Evolutionary conservation across 768 basidiomycete genomes (phyloP).

Genomic region (Xanthoconium purpureum): DNA sequence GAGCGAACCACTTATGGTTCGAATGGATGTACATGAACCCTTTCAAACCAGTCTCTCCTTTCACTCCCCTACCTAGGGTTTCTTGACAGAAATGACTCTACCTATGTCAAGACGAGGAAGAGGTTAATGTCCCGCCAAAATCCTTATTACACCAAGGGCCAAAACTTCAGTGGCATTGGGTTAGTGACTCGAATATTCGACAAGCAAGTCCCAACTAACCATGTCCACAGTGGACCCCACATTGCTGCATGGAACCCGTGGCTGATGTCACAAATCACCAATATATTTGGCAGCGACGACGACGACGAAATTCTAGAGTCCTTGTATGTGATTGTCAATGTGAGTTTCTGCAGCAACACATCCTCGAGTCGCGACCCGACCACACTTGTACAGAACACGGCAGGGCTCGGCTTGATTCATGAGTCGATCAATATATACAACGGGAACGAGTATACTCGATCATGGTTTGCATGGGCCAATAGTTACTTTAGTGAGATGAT

Average conservation of each 20-base stretch:
- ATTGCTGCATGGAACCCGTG: slow-evolving; percentile 71
- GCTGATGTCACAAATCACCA: slow-evolving; percentile 80
- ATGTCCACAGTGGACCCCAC: slow-evolving; percentile 60
- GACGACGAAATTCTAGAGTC: slow-evolving; percentile 63
- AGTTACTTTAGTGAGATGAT: slow-evolving; percentile 84
- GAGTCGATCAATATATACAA: slow-evolving; percentile 69
- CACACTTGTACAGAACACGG: slow-evolving; percentile 53
- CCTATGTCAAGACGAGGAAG: slow-evolving; percentile 64
- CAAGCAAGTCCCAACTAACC: not conserved
- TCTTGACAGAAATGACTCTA: slow-evolving; percentile 53
- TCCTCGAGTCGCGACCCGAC: not conserved
- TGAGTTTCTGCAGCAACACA: slow-evolving; percentile 32
- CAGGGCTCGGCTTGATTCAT: slow-evolving; percentile 73
- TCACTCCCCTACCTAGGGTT: slow-evolving; percentile 80
- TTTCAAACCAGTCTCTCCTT: slow-evolving; percentile 54
- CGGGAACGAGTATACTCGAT: slow-evolving; percentile 54
- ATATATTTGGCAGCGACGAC: slow-evolving; percentile 71
- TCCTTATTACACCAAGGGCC: slow-evolving; percentile 67
- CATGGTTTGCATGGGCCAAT: slow-evolving; percentile 84
- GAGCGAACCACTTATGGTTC: slow-evolving; percentile 22
- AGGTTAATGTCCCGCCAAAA: slow-evolving; percentile 59
- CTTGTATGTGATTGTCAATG: slow-evolving; percentile 66
- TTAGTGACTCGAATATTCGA: slow-evolving; percentile 32
- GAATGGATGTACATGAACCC: not conserved
- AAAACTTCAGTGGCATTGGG: slow-evolving; percentile 68